phyloP scores from a whole-genome alignment of 805 yeast genomes.

The Saccharomycopsis schoenii region DNA sequence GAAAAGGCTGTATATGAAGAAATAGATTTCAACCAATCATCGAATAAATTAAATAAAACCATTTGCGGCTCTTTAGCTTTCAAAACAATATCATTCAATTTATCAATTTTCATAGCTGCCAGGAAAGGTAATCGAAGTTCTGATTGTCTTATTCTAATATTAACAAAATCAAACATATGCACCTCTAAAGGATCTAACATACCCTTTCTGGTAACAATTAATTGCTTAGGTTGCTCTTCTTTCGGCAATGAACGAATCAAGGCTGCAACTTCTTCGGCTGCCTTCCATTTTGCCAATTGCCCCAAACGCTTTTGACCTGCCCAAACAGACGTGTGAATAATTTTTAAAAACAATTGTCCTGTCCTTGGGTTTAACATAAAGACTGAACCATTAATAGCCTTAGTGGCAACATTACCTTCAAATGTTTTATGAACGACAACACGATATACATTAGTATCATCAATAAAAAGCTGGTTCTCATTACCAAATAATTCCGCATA shows the following conservation, averaged over 20 bases:
- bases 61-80: slow-evolving; percentile 89
- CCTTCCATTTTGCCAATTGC: slow-evolving; percentile 94
- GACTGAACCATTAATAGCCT: slow-evolving; percentile 88
- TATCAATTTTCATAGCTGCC: slow-evolving; percentile 73
- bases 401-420: slow-evolving; percentile 88
- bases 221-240: slow-evolving; percentile 91
- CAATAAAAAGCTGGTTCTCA: slow-evolving; percentile 78
- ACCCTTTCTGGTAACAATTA: slow-evolving; percentile 83
- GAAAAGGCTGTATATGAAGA: slow-evolving; percentile 93
- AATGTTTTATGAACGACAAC: slow-evolving; percentile 85
- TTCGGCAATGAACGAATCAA: slow-evolving; percentile 77
- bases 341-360: slow-evolving; percentile 81
- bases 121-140: slow-evolving; percentile 86
- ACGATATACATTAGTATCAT: slow-evolving; percentile 89
- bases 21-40: slow-evolving; percentile 80
- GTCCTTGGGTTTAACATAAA: slow-evolving; percentile 83
- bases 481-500: slow-evolving; percentile 82
- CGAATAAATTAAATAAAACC: slow-evolving; percentile 84
- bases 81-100: slow-evolving; percentile 65
- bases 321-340: slow-evolving; percentile 93
- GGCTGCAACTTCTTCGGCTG: slow-evolving; percentile 96
- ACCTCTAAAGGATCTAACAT: slow-evolving; percentile 92
- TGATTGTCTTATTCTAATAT: slow-evolving; percentile 78
- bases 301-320: slow-evolving; percentile 92
- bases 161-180: slow-evolving; percentile 94